phyloP scores from a whole-genome alignment of 202 grass and related monocot species.

The Alloteropsis angusta region DNA sequence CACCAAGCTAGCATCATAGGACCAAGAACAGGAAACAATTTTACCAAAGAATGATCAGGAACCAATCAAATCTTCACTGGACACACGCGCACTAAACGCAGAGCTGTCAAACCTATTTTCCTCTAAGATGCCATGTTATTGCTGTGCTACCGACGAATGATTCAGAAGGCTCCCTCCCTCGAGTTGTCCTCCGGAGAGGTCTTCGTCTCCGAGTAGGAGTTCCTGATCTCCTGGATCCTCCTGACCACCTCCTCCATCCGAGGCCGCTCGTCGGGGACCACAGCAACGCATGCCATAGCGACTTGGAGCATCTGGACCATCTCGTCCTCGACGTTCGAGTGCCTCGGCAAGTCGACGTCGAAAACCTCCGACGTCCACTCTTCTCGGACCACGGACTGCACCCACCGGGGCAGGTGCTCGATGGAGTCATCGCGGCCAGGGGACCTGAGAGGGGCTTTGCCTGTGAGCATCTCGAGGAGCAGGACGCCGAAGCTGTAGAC shows the following conservation, averaged over 20 bases:
- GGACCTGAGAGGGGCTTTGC: constrained; percentile 68
- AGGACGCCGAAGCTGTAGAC: constrained; percentile 93
- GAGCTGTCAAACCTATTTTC: background rate
- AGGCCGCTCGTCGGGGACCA: constrained; percentile 53
- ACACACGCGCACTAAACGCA: constrained; percentile 7
- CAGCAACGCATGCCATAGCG: constrained; percentile 62
- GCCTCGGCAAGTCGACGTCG: constrained; percentile 55
- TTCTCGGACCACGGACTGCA: constrained; percentile 81
- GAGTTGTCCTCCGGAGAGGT: constrained; percentile 50
- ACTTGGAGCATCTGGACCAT: constrained; percentile 91
- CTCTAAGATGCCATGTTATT: background rate
- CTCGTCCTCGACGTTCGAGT: constrained; percentile 65
- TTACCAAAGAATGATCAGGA: constrained; percentile 28
- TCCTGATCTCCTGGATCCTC: constrained; percentile 65
- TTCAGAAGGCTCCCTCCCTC: constrained; percentile 21
- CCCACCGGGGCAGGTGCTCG: constrained; percentile 72
- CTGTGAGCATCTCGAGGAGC: constrained; percentile 84
- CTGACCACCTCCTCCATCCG: constrained; percentile 67
- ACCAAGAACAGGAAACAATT: constrained; percentile 2
- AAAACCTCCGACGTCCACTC: constrained; percentile 97
- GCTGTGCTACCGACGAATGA: background rate
- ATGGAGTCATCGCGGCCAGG: constrained; percentile 41
- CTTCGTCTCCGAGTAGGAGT: constrained; percentile 38
- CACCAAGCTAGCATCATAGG: background rate
- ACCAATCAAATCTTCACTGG: constrained; percentile 14